phyloP scores from a whole-genome alignment of 345 rosid species.

The Microthlaspi erraticum region DNA sequence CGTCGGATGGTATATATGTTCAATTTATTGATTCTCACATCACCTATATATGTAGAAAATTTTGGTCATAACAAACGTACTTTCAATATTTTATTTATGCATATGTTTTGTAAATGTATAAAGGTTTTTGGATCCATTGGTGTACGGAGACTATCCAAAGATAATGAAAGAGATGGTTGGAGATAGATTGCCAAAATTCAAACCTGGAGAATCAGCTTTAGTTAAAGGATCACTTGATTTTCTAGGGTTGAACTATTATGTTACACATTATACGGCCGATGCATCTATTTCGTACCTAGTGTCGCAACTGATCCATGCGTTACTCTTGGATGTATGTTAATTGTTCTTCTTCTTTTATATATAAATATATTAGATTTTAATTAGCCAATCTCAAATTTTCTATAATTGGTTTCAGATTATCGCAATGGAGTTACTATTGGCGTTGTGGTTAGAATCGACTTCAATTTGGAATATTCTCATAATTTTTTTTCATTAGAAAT shows the following conservation, averaged over 20 bases:
- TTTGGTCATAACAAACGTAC: neutral
- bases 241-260: constrained; percentile 44
- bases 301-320: constrained; percentile 36
- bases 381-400: neutral
- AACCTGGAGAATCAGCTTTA: constrained; percentile 22
- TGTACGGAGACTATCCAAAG: constrained; percentile 33
- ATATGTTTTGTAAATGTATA: too few relatives aligned
- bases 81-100: too few relatives aligned
- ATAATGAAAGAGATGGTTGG: constrained; percentile 24
- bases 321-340: constrained; percentile 29
- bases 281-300: constrained; percentile 21
- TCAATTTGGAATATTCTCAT: neutral
- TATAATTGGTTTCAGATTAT: constrained; percentile 7
- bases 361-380: too few relatives aligned
- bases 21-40: neutral
- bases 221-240: constrained; percentile 46
- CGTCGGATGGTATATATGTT: constrained; percentile 40
- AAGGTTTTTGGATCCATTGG: constrained; percentile 41
- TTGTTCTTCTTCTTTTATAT: too few relatives aligned
- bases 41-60: neutral
- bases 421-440: constrained; percentile 36
- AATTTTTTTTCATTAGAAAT: neutral
- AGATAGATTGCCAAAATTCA: constrained; percentile 33
- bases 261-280: constrained; percentile 39
- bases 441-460: constrained; percentile 9